Evolutionary conservation across 768 basidiomycete species (phyloP).

Genomic region (Rossbeevera mucosa): DNA sequence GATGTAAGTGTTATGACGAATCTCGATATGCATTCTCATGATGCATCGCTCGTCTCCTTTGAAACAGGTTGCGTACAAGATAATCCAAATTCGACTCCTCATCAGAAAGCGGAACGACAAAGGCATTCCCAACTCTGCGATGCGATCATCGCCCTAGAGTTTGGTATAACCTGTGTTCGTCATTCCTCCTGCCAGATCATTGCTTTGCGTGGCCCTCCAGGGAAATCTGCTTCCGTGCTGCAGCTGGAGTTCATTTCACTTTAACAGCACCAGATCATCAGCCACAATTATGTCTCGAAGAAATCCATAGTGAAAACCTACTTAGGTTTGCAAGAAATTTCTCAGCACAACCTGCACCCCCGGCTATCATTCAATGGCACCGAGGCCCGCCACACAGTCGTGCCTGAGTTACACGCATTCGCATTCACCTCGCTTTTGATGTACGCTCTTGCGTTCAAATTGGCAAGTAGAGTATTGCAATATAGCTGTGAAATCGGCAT

Average conservation of each 20-base stretch:
- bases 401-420: too few species aligned
- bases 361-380: too few species aligned
- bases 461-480: background rate
- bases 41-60: too few species aligned
- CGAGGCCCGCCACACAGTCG: too few species aligned
- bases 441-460: background rate
- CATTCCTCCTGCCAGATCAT: background rate
- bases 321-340: background rate
- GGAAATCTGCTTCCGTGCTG: background rate
- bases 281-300: background rate
- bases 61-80: background rate
- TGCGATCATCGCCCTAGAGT: background rate
- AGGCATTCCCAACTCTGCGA: background rate
- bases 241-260: background rate
- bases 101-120: too few species aligned
- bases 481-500: background rate
- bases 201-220: background rate
- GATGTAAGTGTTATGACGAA: too few species aligned
- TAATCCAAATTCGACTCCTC: too few species aligned
- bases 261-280: too few species aligned
- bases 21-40: too few species aligned
- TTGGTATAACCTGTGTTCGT: background rate
- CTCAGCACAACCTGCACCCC: too few species aligned
- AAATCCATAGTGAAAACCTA: background rate
- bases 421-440: background rate